phyloP scores from a whole-genome alignment of 805 yeast species.

The Lipomyces lipofer region DNA sequence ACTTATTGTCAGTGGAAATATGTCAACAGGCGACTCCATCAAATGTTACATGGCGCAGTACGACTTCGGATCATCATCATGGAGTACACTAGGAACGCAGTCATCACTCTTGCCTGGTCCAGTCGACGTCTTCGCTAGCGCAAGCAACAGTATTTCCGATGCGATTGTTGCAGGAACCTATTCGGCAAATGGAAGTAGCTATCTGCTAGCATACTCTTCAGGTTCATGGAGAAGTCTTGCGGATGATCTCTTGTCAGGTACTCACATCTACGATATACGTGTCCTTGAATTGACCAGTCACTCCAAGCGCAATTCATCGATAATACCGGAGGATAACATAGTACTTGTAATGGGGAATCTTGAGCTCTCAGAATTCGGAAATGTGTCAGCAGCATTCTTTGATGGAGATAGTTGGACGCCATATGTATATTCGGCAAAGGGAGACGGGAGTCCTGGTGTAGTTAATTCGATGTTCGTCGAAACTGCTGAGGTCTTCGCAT shows the following conservation, averaged over 20 bases:
- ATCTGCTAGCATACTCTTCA: conserved; percentile 37
- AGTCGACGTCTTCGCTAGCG: conserved; percentile 34
- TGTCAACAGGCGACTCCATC: conserved; percentile 43
- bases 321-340: conserved; percentile 47
- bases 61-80: conserved; percentile 48
- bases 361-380: conserved; percentile 51
- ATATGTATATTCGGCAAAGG: conserved; percentile 49
- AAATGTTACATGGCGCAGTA: conserved; percentile 22
- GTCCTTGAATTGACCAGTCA: conserved; percentile 44
- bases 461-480: conserved; percentile 40
- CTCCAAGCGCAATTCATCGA: conserved; percentile 35
- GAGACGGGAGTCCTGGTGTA: conserved; percentile 31
- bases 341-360: conserved; percentile 62
- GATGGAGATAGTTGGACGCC: conserved; percentile 73
- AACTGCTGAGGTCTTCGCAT: conserved; percentile 27
- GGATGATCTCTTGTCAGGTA: conserved; percentile 35
- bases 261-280: conserved; percentile 50
- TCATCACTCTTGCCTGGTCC: conserved; percentile 34
- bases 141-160: conserved; percentile 43
- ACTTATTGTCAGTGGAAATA: conserved; percentile 55
- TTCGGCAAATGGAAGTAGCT: conserved; percentile 44
- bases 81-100: conserved; percentile 30
- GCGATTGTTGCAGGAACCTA: conserved; percentile 50
- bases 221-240: conserved; percentile 32
- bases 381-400: conserved; percentile 60